A percentile compares a stretch with the other conserved stretches of the same genome.
These are phyloP conservation scores for Diphasiastrum complanatum DNA, from an alignment of 83 land plant genomes.

Conservation along the genomic window DNA sequence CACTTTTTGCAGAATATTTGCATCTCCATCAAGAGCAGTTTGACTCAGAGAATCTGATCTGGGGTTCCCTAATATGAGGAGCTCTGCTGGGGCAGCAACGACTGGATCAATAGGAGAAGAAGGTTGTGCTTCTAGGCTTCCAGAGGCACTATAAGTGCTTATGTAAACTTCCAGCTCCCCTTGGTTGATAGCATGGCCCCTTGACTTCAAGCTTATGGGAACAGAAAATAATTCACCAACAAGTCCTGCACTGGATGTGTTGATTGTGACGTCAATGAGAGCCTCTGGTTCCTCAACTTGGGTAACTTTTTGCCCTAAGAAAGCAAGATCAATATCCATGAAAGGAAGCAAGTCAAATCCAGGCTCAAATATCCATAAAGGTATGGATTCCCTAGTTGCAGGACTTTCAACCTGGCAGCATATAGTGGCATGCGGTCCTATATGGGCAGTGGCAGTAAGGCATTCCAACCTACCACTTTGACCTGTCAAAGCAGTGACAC, in stretches of 20 bases:
- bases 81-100: constrained; percentile 17
- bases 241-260: constrained; percentile 64
- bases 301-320: constrained; percentile 68
- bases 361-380: constrained; percentile 85
- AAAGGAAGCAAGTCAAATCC: constrained; percentile 58
- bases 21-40: not conserved
- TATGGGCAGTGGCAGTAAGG: constrained; percentile 53
- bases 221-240: constrained; percentile 81
- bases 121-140: constrained; percentile 32
- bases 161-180: constrained; percentile 87
- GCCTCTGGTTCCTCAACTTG: constrained; percentile 98
- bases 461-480: constrained; percentile 95
- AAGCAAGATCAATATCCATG: constrained; percentile 55
- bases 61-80: constrained; percentile 1
- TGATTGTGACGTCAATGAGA: constrained; percentile 60
- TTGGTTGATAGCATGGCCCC: constrained; percentile 54
- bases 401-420: constrained; percentile 93
- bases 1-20: constrained; percentile 2
- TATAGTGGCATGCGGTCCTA: constrained; percentile 61
- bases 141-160: not conserved
- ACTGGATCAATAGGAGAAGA: constrained; percentile 29
- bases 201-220: constrained; percentile 49
- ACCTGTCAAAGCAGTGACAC: constrained; percentile 35
- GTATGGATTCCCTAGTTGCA: constrained; percentile 73
- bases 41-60: too few relatives aligned